Base-by-base conservation (phyloP, 2,329 filamentous ascomycete genomes). In the Arthrinium phaeospermum region DNA sequence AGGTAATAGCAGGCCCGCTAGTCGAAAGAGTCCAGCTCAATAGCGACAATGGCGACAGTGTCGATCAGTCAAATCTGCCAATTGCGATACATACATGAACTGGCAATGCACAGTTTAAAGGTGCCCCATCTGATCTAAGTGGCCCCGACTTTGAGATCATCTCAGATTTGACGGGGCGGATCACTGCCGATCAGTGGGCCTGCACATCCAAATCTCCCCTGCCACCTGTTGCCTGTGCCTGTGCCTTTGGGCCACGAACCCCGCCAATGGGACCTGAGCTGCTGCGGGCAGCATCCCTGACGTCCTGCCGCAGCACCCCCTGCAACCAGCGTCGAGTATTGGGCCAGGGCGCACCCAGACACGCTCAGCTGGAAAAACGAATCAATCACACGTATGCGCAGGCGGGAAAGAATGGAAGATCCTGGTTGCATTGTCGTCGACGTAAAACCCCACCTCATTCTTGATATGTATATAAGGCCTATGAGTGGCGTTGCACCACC, bases 21-120 rank as follows among this genome's bases (percentile, higher is more conserved):
- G 14, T 8, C 51, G 19, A 8, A 13, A 30, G 27, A 13, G 27
- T 34, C 27, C 13, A 34, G 27, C 7, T 34, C 51, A 57, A 57
- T 57, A 57, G 51, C 51, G 27, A 34, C 27, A 34, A 57, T 37
- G 22, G 57, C 30, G 57, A 41, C 30, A 64, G 34, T 64, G 57
- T 12, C 57, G 57, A 64, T 64, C 57, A 64, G 34, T 64, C 57
- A 64, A 64, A 64, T 8, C 30, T 64, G 57, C 34, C 57, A 64
- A 64, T 64, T 64, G 57, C 22, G 57, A 64, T 64, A 64, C 57
- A 64, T 64, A 64, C 57, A 64, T 64, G 53, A 61, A 61, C 53
- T 16, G 53, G 30, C 53, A 34, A 27, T 8, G 34, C 27, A 5
- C 6, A 34, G 34, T 61, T 61, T 61, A 22, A 61, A 61, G 53